Conservation (phyloP, 1,284 basidiomycete species). For the Cryptococcus jaspeensis region DNA sequence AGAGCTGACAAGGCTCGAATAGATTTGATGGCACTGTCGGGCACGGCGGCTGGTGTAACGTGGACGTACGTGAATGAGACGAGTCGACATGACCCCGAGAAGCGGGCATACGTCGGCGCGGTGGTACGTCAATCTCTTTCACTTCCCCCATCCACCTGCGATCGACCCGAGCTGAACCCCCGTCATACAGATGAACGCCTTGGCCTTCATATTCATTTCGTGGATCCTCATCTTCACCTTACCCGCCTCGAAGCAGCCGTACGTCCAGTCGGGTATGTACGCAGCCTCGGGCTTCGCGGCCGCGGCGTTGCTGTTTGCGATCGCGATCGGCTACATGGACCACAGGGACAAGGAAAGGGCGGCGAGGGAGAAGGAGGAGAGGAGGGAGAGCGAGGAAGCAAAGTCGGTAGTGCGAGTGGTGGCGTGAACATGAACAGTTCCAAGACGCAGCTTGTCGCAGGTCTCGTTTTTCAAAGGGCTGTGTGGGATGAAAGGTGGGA, state of each 20-base stretch:
- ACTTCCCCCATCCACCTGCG: constrained; percentile 24
- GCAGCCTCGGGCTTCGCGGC: constrained; percentile 27
- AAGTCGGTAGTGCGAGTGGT: neutral
- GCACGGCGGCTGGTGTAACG: constrained; percentile 18
- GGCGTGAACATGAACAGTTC: neutral
- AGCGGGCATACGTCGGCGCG: constrained; percentile 31
- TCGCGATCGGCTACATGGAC: constrained; percentile 27
- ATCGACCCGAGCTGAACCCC: constrained; percentile 18
- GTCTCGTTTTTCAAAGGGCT: too few species aligned
- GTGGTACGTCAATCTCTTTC: constrained; percentile 14
- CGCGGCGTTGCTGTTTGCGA: constrained; percentile 15
- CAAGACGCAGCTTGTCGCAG: too few species aligned
- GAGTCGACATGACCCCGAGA: constrained; percentile 29
- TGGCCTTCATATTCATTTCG: constrained; percentile 32
- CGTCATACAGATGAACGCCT: constrained; percentile 32
- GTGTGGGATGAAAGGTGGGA: too few species aligned
- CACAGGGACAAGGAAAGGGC: constrained; percentile 20
- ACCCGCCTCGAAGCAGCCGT: constrained; percentile 29
- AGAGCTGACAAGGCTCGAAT: neutral
- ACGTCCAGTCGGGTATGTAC: constrained; percentile 28
- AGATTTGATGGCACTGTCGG: constrained; percentile 23
- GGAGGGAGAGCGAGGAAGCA: neutral
- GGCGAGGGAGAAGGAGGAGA: neutral
- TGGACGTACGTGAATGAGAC: constrained; percentile 35
- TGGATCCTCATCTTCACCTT: constrained; percentile 38